Percentiles rank a stretch among this genome's conserved stretches.
Evolutionary conservation across 768 basidiomycete species (phyloP).

Genomic region (Collybiopsis confluens): DNA sequence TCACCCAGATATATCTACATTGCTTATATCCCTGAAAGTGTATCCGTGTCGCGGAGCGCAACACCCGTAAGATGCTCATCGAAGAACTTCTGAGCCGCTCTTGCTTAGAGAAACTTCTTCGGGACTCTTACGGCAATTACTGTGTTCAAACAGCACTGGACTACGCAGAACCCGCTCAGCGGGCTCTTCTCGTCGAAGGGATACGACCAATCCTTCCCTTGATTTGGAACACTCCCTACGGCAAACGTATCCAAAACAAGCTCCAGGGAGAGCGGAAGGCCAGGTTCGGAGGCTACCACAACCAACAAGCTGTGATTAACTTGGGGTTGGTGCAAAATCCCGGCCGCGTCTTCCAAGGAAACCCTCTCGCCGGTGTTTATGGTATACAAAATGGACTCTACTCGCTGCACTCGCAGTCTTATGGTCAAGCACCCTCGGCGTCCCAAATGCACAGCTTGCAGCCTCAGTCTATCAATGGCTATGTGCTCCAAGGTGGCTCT

Average conservation of each 20-base stretch:
- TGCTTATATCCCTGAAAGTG: slow-evolving; percentile 33
- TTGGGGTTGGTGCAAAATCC: slow-evolving; percentile 45
- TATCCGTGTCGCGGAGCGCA: slow-evolving; percentile 94
- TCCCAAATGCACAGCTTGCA: slow-evolving; percentile 58
- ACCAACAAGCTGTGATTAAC: slow-evolving; percentile 56
- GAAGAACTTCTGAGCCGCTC: slow-evolving; percentile 93
- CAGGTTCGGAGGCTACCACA: slow-evolving; percentile 55
- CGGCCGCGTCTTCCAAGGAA: slow-evolving; percentile 55
- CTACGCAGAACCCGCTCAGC: slow-evolving; percentile 93
- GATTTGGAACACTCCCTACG: slow-evolving; percentile 98
- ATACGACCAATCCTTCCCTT: slow-evolving; percentile 98
- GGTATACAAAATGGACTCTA: slow-evolving; percentile 60
- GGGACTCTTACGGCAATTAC: slow-evolving; percentile 96
- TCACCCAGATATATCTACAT: not conserved
- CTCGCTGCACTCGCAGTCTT: slow-evolving; percentile 51
- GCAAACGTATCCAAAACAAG: slow-evolving; percentile 98
- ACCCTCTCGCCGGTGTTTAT: slow-evolving; percentile 64
- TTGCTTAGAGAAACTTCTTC: slow-evolving; percentile 89
- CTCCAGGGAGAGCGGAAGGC: slow-evolving; percentile 91
- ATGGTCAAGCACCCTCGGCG: slow-evolving; percentile 50
- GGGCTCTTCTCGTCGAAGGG: slow-evolving; percentile 89
- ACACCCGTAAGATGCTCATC: slow-evolving; percentile 89
- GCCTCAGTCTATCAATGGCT: slow-evolving; percentile 74
- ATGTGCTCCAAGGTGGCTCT: slow-evolving; percentile 73
- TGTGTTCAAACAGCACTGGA: slow-evolving; percentile 97